Evolutionary conservation across 257 asterid genomes (phyloP).

Genomic region (Linaria vulgaris): DNA sequence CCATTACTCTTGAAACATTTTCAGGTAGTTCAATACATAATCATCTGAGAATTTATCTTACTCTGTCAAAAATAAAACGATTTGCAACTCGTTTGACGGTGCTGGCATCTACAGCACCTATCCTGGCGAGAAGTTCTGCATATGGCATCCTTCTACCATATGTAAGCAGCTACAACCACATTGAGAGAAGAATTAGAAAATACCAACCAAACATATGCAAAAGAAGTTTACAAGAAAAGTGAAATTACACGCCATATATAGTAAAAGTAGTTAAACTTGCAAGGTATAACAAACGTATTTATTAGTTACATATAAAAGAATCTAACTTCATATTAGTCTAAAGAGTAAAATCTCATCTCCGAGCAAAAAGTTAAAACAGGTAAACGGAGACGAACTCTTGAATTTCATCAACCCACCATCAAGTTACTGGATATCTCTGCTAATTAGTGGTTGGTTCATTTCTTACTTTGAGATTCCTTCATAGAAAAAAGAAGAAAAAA

Average conservation of each 20-base stretch:
- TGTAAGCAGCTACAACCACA: constrained; percentile 73
- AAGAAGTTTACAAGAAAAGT: neutral
- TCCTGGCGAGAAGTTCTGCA: constrained; percentile 91
- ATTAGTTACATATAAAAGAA: neutral
- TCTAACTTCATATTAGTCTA: neutral
- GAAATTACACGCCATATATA: too few species aligned
- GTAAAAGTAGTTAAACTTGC: neutral
- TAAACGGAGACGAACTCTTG: too few species aligned
- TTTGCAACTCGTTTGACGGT: constrained; percentile 91
- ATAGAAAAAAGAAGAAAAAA: too few species aligned
- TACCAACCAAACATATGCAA: neutral
- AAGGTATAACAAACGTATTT: neutral
- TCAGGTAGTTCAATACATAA: neutral
- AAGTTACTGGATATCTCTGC: neutral
- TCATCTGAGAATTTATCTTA: constrained; percentile 27
- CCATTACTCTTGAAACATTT: neutral
- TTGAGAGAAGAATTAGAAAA: constrained; percentile 3
- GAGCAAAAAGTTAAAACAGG: neutral
- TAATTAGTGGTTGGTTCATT: too few species aligned
- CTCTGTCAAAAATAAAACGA: constrained; percentile 79
- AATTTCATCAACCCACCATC: neutral
- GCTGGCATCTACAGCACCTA: constrained; percentile 81
- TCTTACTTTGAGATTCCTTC: too few species aligned
- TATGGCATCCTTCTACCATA: constrained; percentile 94
- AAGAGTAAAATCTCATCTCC: neutral